These are phyloP conservation scores for Panaeolus papilionaceus DNA, from an alignment of 768 basidiomycete genomes.

Conservation along the genomic window DNA sequence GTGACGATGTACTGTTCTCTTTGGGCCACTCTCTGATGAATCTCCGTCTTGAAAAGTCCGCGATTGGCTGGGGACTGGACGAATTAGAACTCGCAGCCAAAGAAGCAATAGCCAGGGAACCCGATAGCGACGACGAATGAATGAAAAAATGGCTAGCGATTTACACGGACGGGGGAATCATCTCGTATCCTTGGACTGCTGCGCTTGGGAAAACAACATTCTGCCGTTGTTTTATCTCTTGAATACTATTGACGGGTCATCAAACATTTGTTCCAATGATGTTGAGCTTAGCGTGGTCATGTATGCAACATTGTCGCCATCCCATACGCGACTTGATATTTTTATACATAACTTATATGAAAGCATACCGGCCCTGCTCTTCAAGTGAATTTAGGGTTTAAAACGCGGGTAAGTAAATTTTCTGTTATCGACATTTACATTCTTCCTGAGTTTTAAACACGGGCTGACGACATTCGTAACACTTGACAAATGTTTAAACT, in stretches of 20 bases:
- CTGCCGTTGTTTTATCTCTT: not conserved
- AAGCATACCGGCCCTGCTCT: not conserved
- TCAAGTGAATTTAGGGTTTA: not conserved
- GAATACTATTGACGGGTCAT: not conserved
- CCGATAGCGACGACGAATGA: constrained; percentile 79
- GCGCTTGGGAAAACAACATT: not conserved
- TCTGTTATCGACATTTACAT: not conserved
- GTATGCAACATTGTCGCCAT: not conserved
- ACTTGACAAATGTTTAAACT: too few relatives aligned
- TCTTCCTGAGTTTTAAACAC: not conserved
- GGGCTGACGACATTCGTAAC: not conserved
- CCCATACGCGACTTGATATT: not conserved
- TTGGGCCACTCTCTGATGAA: constrained; percentile 51
- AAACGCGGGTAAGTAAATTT: not conserved
- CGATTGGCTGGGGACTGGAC: constrained; percentile 76
- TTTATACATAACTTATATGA: not conserved
- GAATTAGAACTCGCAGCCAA: constrained; percentile 64
- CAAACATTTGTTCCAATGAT: not conserved
- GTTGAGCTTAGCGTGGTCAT: not conserved
- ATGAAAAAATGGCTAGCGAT: not conserved
- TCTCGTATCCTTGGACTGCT: not conserved
- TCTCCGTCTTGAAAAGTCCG: constrained; percentile 53
- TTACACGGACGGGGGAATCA: not conserved
- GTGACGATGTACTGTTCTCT: constrained; percentile 59
- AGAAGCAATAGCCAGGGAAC: constrained; percentile 41